These are phyloP conservation scores for Acer campestre DNA, from an alignment of 345 rosid genomes.

Conservation along the genomic window DNA sequence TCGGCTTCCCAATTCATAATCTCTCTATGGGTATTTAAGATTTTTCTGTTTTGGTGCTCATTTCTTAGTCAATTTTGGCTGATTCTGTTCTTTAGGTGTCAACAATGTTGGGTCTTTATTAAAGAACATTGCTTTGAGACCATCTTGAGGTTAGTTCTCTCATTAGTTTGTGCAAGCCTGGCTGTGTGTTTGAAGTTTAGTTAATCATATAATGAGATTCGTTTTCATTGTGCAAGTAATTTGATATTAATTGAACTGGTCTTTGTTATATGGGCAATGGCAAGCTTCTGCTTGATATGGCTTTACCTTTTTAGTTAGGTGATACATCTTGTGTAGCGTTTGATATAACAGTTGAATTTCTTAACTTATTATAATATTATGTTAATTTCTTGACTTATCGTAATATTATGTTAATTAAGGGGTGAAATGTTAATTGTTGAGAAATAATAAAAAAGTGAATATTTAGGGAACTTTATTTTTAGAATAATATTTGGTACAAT, in stretches of 20 bases:
- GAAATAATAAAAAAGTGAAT: too few relatives aligned
- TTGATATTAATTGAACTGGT: not conserved
- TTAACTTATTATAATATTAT: too few relatives aligned
- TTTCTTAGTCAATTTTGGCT: too few relatives aligned
- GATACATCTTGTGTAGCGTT: not conserved
- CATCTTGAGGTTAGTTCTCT: not conserved
- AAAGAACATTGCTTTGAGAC: not conserved
- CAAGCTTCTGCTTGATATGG: not conserved
- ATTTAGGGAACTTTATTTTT: too few relatives aligned
- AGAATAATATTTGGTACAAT: too few relatives aligned
- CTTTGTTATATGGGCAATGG: slow-evolving; percentile 7
- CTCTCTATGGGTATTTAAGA: too few relatives aligned
- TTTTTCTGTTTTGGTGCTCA: too few relatives aligned
- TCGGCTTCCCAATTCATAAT: too few relatives aligned
- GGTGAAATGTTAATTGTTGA: too few relatives aligned
- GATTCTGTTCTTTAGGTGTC: too few relatives aligned
- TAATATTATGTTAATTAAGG: too few relatives aligned
- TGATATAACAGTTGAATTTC: not conserved
- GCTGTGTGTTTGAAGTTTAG: not conserved
- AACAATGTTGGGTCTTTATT: not conserved
- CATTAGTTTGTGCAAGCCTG: not conserved
- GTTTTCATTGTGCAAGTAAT: not conserved
- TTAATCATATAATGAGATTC: not conserved
- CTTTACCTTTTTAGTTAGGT: not conserved
- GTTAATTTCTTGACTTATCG: too few relatives aligned